Evolutionary conservation across 2,329 filamentous ascomycete genomes (phyloP).

Genomic region (Chrysoporthe puriensis): DNA sequence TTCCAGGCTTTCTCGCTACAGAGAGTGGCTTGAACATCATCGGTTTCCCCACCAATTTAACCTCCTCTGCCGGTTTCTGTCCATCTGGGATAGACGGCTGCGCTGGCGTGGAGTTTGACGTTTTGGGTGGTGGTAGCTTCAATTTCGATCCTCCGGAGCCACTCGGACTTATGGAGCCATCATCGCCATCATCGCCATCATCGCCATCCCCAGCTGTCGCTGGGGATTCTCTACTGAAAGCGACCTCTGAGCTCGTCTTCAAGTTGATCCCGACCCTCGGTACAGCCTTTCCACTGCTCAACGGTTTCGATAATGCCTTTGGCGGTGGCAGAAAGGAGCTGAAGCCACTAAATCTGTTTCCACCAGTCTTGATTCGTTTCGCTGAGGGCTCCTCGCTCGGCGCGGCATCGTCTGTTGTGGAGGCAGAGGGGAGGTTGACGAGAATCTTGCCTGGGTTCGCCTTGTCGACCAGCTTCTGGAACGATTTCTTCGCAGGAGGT

Average conservation of each 20-base stretch:
- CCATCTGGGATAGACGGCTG: conserved; percentile 57
- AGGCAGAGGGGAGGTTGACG: conserved; percentile 70
- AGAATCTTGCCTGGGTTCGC: conserved; percentile 82
- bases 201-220: conserved; percentile 22
- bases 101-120: conserved; percentile 31
- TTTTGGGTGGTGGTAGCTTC: conserved; percentile 48
- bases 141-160: conserved; percentile 32
- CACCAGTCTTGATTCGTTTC: conserved; percentile 68
- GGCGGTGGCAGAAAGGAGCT: conserved; percentile 86
- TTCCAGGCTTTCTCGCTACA: conserved; percentile 74
- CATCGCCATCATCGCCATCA: conserved; percentile 34
- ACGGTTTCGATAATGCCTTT: conserved; percentile 53
- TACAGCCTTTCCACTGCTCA: conserved; percentile 37
- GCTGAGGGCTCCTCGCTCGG: conserved; percentile 62
- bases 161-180: conserved; percentile 27
- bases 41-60: conserved; percentile 75
- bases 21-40: conserved; percentile 90
- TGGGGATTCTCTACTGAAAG: conserved; percentile 67
- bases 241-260: conserved; percentile 82
- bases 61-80: conserved; percentile 63
- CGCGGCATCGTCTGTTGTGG: conserved; percentile 40
- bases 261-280: conserved; percentile 66
- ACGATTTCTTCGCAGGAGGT: conserved; percentile 53
- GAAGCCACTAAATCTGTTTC: conserved; percentile 76
- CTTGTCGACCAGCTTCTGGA: conserved; percentile 81